Base-by-base conservation (phyloP, 1,284 basidiomycete species). In the Ceratobasidium sp. region DNA sequence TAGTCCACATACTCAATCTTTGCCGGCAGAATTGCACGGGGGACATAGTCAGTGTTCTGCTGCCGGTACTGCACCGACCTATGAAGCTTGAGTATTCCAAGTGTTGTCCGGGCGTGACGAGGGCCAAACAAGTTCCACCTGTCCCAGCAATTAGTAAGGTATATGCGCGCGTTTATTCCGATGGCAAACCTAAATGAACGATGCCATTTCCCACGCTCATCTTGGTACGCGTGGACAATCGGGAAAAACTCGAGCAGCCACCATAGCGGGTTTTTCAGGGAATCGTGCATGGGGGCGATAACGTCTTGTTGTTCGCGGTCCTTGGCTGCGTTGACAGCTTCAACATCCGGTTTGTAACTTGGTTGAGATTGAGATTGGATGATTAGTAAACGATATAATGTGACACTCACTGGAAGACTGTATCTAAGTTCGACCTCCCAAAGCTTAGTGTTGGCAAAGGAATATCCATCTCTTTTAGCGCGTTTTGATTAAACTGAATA, bases 381-480 rank as follows among this genome's bases (percentile, higher is more conserved):
- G 26, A 15, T 6, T 48, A 2, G 10, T 46, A 12, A 23, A 28
- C 44, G 23, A 3, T 42, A 20, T 42, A 62, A 10, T 7, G 4
- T 23, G 7, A 12, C 4, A 52, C 73, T 56, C 23, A 76, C 73
- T 46, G 54, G 50, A 38, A 76, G 42, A 42, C 13, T 6, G 73
- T 38, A 42, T 52, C 38, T 23, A 44, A 7, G 42, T 76, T 52
- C 7, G 48, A 42, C 38, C 52, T 76, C 9, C 61, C 71, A 48
- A 76, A 66, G 38, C 62, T 76, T 38, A 65, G 13, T 17, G 73
- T 76, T 5, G 73, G 73, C 20, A 66, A 46, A 6, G 73, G 73
- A 66, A 76, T 76, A 33, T 76, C 42, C 73, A 76, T 65, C n/a
- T 65, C 76, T 54, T 62, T 59, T 6, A 77, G 56, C 65, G 76